Conservation (phyloP, 352 stramenopile genomes). For the Nothophytophthora sp. region DNA sequence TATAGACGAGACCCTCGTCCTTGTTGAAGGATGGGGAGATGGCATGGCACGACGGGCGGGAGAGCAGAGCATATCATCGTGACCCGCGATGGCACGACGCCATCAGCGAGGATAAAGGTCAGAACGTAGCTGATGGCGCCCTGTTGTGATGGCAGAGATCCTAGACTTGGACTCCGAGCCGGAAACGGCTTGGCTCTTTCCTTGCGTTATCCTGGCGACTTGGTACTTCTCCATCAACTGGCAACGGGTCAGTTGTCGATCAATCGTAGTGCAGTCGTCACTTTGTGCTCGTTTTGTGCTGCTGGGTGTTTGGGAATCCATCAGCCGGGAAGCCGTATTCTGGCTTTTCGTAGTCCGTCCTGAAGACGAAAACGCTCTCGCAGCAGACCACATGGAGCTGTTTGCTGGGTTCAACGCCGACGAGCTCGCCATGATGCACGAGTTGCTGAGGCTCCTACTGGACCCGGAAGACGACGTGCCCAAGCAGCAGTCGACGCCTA, state of each 20-base stretch:
- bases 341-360: constrained; percentile 28
- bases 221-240: no score
- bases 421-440: constrained; percentile 43
- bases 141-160: no score
- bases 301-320: no score
- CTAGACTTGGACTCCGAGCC: no score
- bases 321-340: no score
- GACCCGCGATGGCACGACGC: no score
- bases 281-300: background rate
- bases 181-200: no score
- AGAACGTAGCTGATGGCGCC: no score
- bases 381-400: constrained; percentile 31
- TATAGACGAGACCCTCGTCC: constrained; percentile 15
- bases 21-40: constrained; percentile 20
- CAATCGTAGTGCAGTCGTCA: no score
- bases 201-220: no score
- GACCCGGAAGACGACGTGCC: constrained; percentile 33
- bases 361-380: constrained; percentile 14
- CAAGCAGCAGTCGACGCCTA: constrained; percentile 20
- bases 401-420: constrained; percentile 42
- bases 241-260: no score
- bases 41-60: constrained; percentile 9
- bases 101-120: constrained; percentile 9
- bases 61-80: constrained; percentile 11
- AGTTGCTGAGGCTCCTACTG: constrained; percentile 29